phyloP scores from a whole-genome alignment of 352 stramenopile genomes.

The Pythium rishiriense region DNA sequence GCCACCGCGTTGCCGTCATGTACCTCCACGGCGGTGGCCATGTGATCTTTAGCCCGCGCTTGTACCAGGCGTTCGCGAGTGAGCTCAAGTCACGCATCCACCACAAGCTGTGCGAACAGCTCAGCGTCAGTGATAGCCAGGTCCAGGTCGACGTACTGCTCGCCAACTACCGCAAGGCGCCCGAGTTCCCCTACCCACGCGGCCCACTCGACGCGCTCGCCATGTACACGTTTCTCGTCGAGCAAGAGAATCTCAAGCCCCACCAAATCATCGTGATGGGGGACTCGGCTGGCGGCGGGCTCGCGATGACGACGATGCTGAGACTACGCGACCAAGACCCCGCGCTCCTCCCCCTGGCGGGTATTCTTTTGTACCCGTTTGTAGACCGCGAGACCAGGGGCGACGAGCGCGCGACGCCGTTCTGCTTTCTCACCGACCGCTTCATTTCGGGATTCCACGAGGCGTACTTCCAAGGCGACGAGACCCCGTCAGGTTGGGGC shows the following conservation, averaged over 20 bases:
- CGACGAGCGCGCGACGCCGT: constrained; percentile 7
- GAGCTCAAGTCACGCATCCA: constrained; percentile 17
- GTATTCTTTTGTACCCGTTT: constrained; percentile 36
- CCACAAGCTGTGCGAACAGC: constrained; percentile 18
- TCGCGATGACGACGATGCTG: constrained; percentile 18
- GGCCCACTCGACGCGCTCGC: constrained; percentile 8
- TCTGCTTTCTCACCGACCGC: constrained; percentile 5
- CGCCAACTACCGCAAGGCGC: constrained; percentile 30
- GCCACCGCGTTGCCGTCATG: constrained; percentile 37
- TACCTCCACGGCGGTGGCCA: constrained; percentile 55
- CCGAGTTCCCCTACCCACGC: constrained; percentile 12
- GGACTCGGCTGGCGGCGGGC: constrained; percentile 20
- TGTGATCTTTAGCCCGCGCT: constrained; percentile 35
- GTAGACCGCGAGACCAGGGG: constrained; percentile 31
- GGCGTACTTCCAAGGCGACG: neutral
- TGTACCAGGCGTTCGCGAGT: constrained; percentile 40
- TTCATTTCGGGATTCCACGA: neutral
- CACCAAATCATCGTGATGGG: constrained; percentile 17
- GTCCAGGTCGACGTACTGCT: constrained; percentile 18
- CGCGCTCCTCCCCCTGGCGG: constrained; percentile 30
- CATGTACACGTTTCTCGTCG: constrained; percentile 21
- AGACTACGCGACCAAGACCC: constrained; percentile 14
- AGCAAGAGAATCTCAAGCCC: neutral
- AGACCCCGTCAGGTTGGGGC: neutral
- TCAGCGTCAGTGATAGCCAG: neutral